Base-by-base conservation (phyloP, 2,329 filamentous ascomycete genomes). In the Trichoderma simmonsii region DNA sequence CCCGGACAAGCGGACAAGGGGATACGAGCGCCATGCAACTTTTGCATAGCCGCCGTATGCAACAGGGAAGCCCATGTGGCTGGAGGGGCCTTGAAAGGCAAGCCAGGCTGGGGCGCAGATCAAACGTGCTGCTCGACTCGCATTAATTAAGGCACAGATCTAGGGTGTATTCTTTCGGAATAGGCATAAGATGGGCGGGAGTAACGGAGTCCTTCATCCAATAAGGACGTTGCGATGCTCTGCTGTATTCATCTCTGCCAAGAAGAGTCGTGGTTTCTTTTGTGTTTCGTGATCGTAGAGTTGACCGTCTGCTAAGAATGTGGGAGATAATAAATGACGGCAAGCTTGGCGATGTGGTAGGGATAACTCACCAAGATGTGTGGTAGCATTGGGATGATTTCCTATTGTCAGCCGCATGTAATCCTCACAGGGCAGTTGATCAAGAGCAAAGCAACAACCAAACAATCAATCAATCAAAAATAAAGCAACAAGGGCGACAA, bases 81-180 rank as follows among this genome's bases (percentile, higher is more conserved):
- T 54, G 34, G 28, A 62, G 26, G 66, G 66, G 56, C 3, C 64
- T 26, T 67, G 28, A 39, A 28, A 54, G 39, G 62, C 39, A 51
- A 51, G 26, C 62, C 62, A 32, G 62, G 26, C 39, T 43, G 39
- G 62, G 62, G 60, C 34, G 56, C 34, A 59, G 66, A 70, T 70
- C 66, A 70, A 56, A 28, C 64, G 36, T 67, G 56, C 65, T 51
- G 32, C 21, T 70, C 66, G 60, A 70, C 66, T 70, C 66, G 66
- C 39, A 70, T 70, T 70, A 62, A 70, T 70, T 70, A 70, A 70
- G 66, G 66, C 39, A 70, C 66, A 61, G 66, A 70, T 70, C 66
- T 26, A 54, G 39, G 56, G 43, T 62, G n/a, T 28, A 30, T 56
- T 30, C 34, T 48, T 57, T 60, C 36, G 39, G 66, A 69, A 61